Conservation (phyloP, 768 basidiomycete genomes). For the Sarcomyxa edulis region DNA sequence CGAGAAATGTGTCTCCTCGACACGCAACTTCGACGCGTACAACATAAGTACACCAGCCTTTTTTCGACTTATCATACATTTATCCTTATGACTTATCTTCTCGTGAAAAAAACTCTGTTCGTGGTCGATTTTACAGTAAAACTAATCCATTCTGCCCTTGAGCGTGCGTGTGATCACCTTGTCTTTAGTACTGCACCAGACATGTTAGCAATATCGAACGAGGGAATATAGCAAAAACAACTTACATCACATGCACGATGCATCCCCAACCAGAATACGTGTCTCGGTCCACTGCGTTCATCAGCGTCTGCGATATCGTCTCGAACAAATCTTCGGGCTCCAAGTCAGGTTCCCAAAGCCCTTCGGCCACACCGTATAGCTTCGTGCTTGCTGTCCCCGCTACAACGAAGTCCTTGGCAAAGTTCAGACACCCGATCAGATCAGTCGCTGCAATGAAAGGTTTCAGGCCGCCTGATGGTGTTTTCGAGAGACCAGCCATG, state of each 20-base stretch:
- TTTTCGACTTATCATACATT: no score
- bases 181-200: constrained; percentile 56
- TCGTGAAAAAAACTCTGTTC: no score
- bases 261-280: constrained; percentile 97
- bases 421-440: constrained; percentile 88
- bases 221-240: constrained; percentile 6
- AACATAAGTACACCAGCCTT: no score
- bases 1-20: no score
- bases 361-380: constrained; percentile 95
- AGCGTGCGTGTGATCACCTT: constrained; percentile 78
- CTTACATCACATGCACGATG: constrained; percentile 93
- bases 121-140: no score
- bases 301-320: constrained; percentile 92
- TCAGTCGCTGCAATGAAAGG: constrained; percentile 97
- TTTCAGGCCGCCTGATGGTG: constrained; percentile 63
- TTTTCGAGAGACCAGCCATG: constrained; percentile 83
- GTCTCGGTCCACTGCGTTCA: constrained; percentile 95
- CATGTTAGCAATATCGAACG: constrained; percentile 4
- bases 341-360: constrained; percentile 96
- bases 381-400: constrained; percentile 90
- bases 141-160: constrained; percentile 89
- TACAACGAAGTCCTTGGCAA: constrained; percentile 96
- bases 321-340: constrained; percentile 97
- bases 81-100: no score
- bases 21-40: no score